A percentile compares a stretch with the other conserved stretches of the same genome.
Conservation (phyloP, 2,329 filamentous ascomycete species). For the Xylariaceae sp. region DNA sequence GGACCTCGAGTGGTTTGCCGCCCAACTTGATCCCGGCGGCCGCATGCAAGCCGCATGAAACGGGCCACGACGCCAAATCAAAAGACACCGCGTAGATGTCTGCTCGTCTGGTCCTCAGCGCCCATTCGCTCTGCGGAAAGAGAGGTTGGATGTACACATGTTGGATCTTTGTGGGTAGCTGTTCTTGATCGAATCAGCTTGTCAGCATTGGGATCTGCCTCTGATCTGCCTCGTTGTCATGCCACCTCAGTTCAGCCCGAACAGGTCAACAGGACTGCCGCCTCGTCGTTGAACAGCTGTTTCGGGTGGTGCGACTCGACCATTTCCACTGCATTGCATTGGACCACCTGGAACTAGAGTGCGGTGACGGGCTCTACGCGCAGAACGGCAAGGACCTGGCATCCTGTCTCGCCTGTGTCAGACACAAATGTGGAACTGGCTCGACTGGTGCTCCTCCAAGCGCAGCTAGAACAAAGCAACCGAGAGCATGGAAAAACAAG, state of each 20-base stretch:
- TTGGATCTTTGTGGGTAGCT: too few relatives aligned
- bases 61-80: too few relatives aligned
- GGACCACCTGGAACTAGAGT: not conserved
- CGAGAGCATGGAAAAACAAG: constrained; percentile 9
- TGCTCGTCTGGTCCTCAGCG: too few relatives aligned
- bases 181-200: too few relatives aligned
- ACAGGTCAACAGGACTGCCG: constrained; percentile 4
- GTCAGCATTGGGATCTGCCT: too few relatives aligned
- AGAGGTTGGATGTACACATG: too few relatives aligned
- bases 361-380: not conserved
- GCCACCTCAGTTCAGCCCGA: constrained; percentile 11
- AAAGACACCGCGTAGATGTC: too few relatives aligned
- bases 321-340: not conserved
- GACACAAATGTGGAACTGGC: constrained; percentile 5
- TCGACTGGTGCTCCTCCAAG: too few relatives aligned
- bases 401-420: constrained; percentile 3
- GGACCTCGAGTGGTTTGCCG: too few relatives aligned
- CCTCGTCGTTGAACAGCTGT: not conserved
- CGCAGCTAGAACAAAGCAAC: not conserved
- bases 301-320: not conserved
- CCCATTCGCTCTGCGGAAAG: too few relatives aligned
- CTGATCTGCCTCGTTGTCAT: not conserved
- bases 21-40: too few relatives aligned
- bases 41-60: too few relatives aligned
- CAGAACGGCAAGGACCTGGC: constrained; percentile 1